phyloP scores from a whole-genome alignment of 2,329 filamentous ascomycete species.

The Botryotinia narcissicola region DNA sequence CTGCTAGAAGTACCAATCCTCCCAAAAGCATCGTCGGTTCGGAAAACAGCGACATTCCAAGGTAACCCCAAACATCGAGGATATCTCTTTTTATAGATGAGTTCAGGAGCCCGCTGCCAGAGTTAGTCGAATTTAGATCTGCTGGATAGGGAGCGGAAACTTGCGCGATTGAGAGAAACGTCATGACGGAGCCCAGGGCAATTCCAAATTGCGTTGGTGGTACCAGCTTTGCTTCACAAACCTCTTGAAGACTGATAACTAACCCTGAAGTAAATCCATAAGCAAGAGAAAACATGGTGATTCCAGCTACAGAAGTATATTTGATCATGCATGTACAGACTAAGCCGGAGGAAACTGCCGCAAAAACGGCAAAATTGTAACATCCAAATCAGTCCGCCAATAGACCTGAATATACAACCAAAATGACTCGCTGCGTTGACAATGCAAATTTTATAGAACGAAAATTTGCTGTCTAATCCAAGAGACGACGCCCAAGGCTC shows the following conservation, averaged over 20 bases:
- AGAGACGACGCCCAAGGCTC: constrained; percentile 43
- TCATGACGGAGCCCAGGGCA: constrained; percentile 30
- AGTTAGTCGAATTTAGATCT: neutral
- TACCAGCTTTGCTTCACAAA: constrained; percentile 27
- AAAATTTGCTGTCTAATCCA: constrained; percentile 47
- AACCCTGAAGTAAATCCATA: constrained; percentile 28
- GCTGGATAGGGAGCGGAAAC: constrained; percentile 8
- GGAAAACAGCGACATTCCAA: constrained; percentile 31
- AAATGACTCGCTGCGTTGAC: constrained; percentile 39
- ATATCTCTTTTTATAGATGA: constrained; percentile 32
- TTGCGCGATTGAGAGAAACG: constrained; percentile 27
- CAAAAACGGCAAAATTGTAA: constrained; percentile 22
- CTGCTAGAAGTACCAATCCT: constrained; percentile 22
- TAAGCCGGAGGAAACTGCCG: neutral
- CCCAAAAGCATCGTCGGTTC: constrained; percentile 30
- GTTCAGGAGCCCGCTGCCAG: constrained; percentile 27
- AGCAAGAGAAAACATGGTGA: constrained; percentile 8
- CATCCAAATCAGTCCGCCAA: constrained; percentile 16
- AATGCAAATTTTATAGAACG: constrained; percentile 51
- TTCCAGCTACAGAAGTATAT: constrained; percentile 11
- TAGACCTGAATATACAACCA: neutral
- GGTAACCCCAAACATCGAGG: constrained; percentile 24
- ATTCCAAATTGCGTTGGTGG: constrained; percentile 29
- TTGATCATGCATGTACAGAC: constrained; percentile 11
- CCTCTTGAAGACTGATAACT: constrained; percentile 30